Percentiles rank a stretch among this genome's conserved stretches.
Conservation (phyloP, 2,329 filamentous ascomycete genomes). For the Sarocladiaceae sp. region DNA sequence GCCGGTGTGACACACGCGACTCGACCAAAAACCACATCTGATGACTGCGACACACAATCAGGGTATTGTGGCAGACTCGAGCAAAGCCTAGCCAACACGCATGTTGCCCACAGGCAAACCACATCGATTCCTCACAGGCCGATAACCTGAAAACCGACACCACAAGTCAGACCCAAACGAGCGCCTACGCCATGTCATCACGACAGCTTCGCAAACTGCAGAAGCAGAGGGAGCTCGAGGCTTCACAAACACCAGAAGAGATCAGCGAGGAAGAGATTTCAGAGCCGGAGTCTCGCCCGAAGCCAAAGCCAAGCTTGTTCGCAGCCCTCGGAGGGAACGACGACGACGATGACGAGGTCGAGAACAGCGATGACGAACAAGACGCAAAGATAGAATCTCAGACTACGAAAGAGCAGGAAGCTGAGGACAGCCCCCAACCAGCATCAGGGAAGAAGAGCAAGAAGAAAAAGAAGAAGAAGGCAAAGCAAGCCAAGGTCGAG, state of each 20-base stretch:
- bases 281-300: conserved; percentile 24
- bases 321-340: conserved; percentile 46
- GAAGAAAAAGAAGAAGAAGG: conserved; percentile 36
- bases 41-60: no score
- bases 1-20: conserved; percentile 4
- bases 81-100: no score
- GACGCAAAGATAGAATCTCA: conserved; percentile 12
- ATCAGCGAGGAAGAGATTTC: conserved; percentile 28
- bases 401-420: conserved; percentile 24
- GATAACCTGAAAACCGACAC: neutral
- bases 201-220: conserved; percentile 49
- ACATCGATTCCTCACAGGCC: neutral
- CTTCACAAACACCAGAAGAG: conserved; percentile 18
- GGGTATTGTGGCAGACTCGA: no score
- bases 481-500: conserved; percentile 27
- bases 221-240: conserved; percentile 42
- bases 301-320: conserved; percentile 43
- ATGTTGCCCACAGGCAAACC: no score
- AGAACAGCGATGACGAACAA: conserved; percentile 23
- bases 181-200: conserved; percentile 38
- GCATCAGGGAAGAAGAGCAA: conserved; percentile 26
- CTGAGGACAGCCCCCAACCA: conserved; percentile 20
- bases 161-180: neutral
- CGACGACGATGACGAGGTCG: conserved; percentile 32
- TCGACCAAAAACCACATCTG: neutral